These are phyloP conservation scores for Fusarium sp. DNA, from an alignment of 2,329 filamentous ascomycete species.

Conservation along the genomic window DNA sequence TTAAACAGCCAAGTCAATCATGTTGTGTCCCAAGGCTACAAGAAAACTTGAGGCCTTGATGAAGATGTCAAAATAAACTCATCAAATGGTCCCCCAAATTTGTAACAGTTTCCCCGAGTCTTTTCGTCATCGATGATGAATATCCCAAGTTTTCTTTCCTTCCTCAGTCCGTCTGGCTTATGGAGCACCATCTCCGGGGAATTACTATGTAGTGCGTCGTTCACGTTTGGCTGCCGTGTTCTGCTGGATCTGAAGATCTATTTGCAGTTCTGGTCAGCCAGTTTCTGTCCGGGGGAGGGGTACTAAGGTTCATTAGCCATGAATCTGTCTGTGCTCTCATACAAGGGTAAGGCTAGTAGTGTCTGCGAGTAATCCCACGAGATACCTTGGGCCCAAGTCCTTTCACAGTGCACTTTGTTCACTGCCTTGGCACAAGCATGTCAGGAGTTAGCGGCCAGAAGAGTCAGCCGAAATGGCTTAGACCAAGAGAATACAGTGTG, in stretches of 20 bases:
- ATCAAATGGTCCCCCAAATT: not conserved
- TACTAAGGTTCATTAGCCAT: conserved; percentile 14
- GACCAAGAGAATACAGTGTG: not conserved
- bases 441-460: conserved; percentile 13
- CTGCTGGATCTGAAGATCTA: conserved; percentile 36
- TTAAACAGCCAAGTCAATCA: not conserved
- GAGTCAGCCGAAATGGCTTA: conserved; percentile 17
- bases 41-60: not conserved
- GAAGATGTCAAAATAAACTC: not conserved
- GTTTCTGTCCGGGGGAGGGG: conserved; percentile 25
- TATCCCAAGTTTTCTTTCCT: not conserved
- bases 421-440: not conserved
- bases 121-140: not conserved
- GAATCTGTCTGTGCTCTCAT: not conserved
- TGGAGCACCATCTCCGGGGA: conserved; percentile 33
- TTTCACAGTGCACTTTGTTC: conserved; percentile 26
- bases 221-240: conserved; percentile 13
- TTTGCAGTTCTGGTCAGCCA: conserved; percentile 12
- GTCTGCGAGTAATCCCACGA: not conserved
- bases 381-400: conserved; percentile 18
- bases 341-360: conserved; percentile 12
- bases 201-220: conserved; percentile 14
- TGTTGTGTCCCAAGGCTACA: not conserved
- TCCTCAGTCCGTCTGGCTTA: not conserved
- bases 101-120: not conserved